phyloP scores from a whole-genome alignment of 2,329 filamentous ascomycete species.

The Fusarium annulatum region DNA sequence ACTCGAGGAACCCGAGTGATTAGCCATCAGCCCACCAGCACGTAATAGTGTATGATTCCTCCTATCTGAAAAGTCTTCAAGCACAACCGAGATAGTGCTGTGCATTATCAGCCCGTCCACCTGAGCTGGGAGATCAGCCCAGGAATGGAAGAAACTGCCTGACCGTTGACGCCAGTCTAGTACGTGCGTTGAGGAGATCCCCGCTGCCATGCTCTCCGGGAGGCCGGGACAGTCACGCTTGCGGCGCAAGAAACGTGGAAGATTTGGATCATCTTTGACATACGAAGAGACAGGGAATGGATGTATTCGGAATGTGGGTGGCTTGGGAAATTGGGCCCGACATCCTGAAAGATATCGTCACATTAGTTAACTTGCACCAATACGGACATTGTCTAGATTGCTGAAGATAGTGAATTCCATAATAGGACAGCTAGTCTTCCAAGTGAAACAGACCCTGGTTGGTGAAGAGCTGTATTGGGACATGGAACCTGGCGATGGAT shows the following conservation, averaged over 20 bases:
- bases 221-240: background rate
- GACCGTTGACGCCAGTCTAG: background rate
- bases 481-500: background rate
- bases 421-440: background rate
- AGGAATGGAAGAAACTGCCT: background rate
- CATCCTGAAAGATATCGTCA: background rate
- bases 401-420: background rate
- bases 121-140: constrained; percentile 1
- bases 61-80: background rate
- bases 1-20: background rate
- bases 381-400: background rate
- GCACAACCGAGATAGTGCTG: background rate
- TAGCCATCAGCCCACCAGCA: constrained; percentile 2
- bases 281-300: background rate
- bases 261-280: background rate
- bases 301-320: background rate
- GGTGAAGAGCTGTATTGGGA: background rate
- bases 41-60: background rate
- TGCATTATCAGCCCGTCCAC: constrained; percentile 1
- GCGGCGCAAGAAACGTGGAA: background rate
- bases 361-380: background rate
- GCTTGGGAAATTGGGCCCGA: background rate
- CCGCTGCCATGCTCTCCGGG: background rate
- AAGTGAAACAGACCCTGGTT: constrained; percentile 18
- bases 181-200: background rate